Base-by-base conservation (phyloP, 768 basidiomycete genomes). In the Hygrocybe coccinea region DNA sequence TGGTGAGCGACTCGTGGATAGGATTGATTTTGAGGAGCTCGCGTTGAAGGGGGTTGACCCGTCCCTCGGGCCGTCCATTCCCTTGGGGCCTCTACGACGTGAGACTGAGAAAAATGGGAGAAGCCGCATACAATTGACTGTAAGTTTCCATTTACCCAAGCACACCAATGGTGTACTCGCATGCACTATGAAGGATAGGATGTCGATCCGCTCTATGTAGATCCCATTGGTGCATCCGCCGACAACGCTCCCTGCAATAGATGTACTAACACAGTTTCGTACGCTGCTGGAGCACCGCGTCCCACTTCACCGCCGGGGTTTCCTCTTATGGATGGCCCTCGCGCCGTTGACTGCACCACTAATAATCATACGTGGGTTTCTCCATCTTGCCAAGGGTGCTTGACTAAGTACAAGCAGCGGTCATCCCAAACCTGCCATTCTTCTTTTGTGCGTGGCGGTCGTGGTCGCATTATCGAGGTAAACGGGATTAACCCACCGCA, bases 371-470 rank as follows among this genome's bases (percentile, higher is more conserved):
- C 90, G 89, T 91, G 64, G 54, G 89, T 35, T 5, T 50, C 24
- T 55, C n/a, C n/a, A 11, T 22, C 9, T 12, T 8, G 24, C 41
- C 36, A 21, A 54, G n/a, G 22, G 39, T 11, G 38, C 22, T 37
- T 8, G 17, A 7, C 12, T 45, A 38, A 24, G 33, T 46, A 52
- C 22, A 49, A 35, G n/a, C 52, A 91, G 89, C 89, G 24, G 65
- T 91, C 43, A 82, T 91, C 69, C 90, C 89, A 29, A 92, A 92
- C 66, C 69, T 92, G 19, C 89, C 89, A 0, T 86, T 92, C 67
- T 89, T 92, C 74, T 92, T 88, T 69, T 90, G 87, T 62, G 80
- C 76, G 9, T 92, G 89, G 89, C 78, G 89, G 43, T 84, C 87
- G 41, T 92, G 89, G 89, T 86, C 84, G 38, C 89, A 92, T 69